These are phyloP conservation scores for Penicillium sclerotigenum DNA, from an alignment of 2,329 filamentous ascomycete species.

Conservation along the genomic window DNA sequence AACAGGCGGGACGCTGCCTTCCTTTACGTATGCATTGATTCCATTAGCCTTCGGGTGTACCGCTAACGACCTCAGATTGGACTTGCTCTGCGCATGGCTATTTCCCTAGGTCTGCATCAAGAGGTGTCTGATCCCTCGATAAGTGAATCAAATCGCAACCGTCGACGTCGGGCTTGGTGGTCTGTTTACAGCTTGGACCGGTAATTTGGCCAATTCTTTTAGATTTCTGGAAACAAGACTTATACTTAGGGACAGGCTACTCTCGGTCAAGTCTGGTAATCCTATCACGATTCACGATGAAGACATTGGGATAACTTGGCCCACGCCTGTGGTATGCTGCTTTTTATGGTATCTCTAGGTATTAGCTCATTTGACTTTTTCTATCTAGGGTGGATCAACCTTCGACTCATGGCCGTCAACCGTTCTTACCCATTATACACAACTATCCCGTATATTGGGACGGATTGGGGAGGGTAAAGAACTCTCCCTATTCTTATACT, in stretches of 20 bases:
- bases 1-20: constrained; percentile 56
- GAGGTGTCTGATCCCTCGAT: constrained; percentile 45
- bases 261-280: constrained; percentile 55
- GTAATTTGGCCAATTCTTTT: constrained; percentile 11
- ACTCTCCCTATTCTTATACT: no score
- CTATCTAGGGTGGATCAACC: constrained; percentile 14
- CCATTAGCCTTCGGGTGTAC: background rate
- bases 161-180: constrained; percentile 55
- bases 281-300: constrained; percentile 55
- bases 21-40: constrained; percentile 42
- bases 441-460: constrained; percentile 53
- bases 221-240: background rate
- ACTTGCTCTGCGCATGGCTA: constrained; percentile 56
- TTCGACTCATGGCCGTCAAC: constrained; percentile 44
- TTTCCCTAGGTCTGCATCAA: constrained; percentile 56
- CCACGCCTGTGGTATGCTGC: constrained; percentile 28
- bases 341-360: background rate
- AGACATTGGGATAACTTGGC: constrained; percentile 48
- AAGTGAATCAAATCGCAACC: constrained; percentile 46
- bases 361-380: background rate
- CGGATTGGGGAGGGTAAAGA: constrained; percentile 45
- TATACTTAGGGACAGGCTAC: constrained; percentile 33
- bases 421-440: constrained; percentile 52
- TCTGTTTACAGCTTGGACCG: constrained; percentile 56
- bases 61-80: constrained; percentile 40